phyloP scores from a whole-genome alignment of 2,329 filamentous ascomycete species.

The Colletotrichum nymphaeae region DNA sequence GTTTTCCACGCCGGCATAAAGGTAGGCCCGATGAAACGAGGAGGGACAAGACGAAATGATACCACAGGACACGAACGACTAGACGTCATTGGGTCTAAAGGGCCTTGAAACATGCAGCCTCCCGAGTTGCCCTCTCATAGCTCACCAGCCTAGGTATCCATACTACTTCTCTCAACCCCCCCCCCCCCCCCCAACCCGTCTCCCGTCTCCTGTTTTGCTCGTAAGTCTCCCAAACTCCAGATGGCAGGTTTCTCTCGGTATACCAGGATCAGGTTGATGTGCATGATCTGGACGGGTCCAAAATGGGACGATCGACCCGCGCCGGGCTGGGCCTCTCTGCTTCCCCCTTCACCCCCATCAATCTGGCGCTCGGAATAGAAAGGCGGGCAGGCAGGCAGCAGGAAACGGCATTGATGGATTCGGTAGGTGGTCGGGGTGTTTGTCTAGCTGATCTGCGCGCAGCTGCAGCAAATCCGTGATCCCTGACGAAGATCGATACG shows the following conservation, averaged over 20 bases:
- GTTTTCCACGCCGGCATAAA: not conserved
- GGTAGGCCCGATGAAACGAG: not conserved
- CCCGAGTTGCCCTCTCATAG: not conserved
- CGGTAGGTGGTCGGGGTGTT: not conserved
- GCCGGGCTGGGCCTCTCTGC: not conserved
- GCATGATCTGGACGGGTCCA: conserved; percentile 4
- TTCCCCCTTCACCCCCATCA: not conserved
- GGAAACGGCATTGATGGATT: not conserved
- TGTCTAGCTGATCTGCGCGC: not conserved
- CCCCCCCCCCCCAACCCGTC: not conserved
- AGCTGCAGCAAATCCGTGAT: not conserved
- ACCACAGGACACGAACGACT: not conserved
- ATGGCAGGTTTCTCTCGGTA: not conserved
- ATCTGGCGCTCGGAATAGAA: not conserved
- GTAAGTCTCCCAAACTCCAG: not conserved
- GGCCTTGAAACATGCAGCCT: conserved; percentile 19
- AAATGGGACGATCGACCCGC: conserved; percentile 4
- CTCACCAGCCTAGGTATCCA: too few species aligned
- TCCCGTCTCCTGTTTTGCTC: not conserved
- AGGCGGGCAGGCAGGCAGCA: too few species aligned
- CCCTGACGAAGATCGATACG: conserved; percentile 27
- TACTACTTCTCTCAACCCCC: not conserved
- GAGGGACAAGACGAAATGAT: not conserved
- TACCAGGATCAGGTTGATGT: not conserved
- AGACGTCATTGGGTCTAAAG: not conserved